Conservation (phyloP, 768 basidiomycete species). For the Rhizopogon vesiculosus region DNA sequence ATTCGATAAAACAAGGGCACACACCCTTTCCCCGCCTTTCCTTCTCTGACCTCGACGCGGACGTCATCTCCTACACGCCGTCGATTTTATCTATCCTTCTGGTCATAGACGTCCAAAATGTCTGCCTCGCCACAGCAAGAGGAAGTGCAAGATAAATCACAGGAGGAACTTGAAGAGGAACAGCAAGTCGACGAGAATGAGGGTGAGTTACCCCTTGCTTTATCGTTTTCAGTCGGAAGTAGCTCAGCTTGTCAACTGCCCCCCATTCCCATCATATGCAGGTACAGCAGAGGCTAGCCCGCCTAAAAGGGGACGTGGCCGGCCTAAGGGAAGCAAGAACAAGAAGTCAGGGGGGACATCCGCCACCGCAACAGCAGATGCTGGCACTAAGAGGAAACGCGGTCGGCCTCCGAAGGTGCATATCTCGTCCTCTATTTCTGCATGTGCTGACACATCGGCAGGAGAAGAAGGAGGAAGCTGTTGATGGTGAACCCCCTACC, state of each 20-base stretch:
- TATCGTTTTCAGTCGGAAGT: slow-evolving; percentile 8
- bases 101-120: slow-evolving; percentile 37
- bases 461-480: slow-evolving; percentile 37
- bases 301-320: slow-evolving; percentile 79
- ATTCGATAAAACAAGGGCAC: slow-evolving; percentile 74
- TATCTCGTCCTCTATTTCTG: slow-evolving; percentile 4
- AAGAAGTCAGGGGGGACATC: slow-evolving; percentile 42
- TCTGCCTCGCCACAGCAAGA: slow-evolving; percentile 58
- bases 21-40: slow-evolving; percentile 61
- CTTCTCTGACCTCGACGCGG: slow-evolving; percentile 37
- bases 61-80: slow-evolving; percentile 18
- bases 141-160: slow-evolving; percentile 48
- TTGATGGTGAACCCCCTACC: slow-evolving; percentile 45
- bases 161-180: slow-evolving; percentile 54
- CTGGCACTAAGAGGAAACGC: slow-evolving; percentile 38
- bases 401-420: slow-evolving; percentile 51
- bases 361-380: slow-evolving; percentile 20
- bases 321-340: slow-evolving; percentile 87
- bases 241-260: slow-evolving; percentile 10
- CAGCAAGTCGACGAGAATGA: slow-evolving; percentile 30
- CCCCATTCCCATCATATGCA: slow-evolving; percentile 21
- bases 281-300: slow-evolving; percentile 36
- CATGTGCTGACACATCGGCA: slow-evolving; percentile 17
- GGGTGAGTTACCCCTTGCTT: slow-evolving; percentile 17
- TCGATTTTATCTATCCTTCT: slow-evolving; percentile 12